Evolutionary conservation across 305 asterid genomes (phyloP).

Genomic region (Coffea humblotiana): DNA sequence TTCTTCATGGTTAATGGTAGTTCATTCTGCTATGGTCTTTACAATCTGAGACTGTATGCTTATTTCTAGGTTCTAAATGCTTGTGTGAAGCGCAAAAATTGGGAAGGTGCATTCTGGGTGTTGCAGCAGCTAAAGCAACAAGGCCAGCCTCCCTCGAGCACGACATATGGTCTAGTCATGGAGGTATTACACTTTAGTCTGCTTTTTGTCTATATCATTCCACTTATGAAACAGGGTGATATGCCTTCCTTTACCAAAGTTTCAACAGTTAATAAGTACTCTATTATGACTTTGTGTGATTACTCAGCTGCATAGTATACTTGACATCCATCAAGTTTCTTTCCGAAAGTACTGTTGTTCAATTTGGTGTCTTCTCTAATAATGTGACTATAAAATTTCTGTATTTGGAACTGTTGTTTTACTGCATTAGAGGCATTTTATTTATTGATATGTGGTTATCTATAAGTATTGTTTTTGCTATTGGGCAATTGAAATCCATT

Average conservation of each 20-base stretch:
- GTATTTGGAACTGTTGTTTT: background rate
- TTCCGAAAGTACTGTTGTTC: background rate
- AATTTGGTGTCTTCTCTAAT: too few relatives aligned
- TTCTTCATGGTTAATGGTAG: background rate
- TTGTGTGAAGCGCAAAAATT: conserved; percentile 72
- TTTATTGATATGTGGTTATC: too few relatives aligned
- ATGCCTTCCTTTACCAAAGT: background rate
- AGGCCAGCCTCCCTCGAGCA: conserved; percentile 62
- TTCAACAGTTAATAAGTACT: background rate
- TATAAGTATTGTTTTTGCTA: too few relatives aligned
- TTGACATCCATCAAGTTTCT: background rate
- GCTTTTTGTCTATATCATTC: background rate
- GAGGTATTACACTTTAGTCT: conserved; percentile 48
- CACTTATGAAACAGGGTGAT: background rate
- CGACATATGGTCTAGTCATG: conserved; percentile 91
- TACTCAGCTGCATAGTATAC: background rate
- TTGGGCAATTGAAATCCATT: too few relatives aligned
- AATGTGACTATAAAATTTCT: background rate
- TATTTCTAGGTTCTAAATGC: conserved; percentile 76
- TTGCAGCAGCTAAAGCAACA: conserved; percentile 71
- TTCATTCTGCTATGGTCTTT: background rate
- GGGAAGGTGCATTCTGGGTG: conserved; percentile 99
- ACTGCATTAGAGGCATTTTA: too few relatives aligned
- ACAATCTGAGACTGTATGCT: conserved; percentile 16
- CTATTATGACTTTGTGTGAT: background rate